Conservation (phyloP, 2,329 filamentous ascomycete species). For the Amphichorda felina region DNA sequence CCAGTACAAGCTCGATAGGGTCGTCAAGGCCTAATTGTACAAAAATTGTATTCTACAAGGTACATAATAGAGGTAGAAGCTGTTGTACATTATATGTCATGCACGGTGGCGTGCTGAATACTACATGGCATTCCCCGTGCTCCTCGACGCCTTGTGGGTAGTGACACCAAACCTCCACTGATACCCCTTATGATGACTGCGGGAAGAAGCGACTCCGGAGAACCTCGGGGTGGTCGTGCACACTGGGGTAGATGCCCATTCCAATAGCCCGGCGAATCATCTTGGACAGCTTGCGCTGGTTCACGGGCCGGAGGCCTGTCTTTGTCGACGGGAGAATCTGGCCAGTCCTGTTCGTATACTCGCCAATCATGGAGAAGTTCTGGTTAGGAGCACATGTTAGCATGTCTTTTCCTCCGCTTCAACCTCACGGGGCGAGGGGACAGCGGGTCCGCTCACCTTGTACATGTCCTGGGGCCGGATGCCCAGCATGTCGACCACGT, state of each 20-base stretch:
- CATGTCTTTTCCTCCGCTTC: background rate
- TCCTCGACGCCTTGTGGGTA: too few species aligned
- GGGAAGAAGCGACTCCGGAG: constrained; percentile 33
- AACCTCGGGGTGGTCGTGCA: constrained; percentile 80
- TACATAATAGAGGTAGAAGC: constrained; percentile 12
- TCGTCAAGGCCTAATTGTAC: constrained; percentile 30
- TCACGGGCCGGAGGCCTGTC: constrained; percentile 74
- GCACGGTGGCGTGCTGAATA: background rate
- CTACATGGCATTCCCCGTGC: background rate
- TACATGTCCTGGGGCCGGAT: constrained; percentile 78
- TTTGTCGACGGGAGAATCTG: constrained; percentile 66
- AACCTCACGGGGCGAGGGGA: background rate
- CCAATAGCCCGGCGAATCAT: constrained; percentile 82
- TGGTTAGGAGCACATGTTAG: background rate
- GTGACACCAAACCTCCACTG: too few species aligned
- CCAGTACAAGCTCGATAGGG: constrained; percentile 36
- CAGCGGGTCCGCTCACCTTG: constrained; percentile 45
- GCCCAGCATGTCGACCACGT: constrained; percentile 70
- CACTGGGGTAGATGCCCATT: constrained; percentile 82
- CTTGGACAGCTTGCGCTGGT: constrained; percentile 89
- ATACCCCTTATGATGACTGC: too few species aligned
- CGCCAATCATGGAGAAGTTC: constrained; percentile 88
- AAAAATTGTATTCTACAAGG: constrained; percentile 21
- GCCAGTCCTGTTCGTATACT: constrained; percentile 77
- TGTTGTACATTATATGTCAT: constrained; percentile 18